Evolutionary conservation across 169 alveolate genomes (phyloP).

Genomic region (Cryptosporidium ubiquitum): DNA sequence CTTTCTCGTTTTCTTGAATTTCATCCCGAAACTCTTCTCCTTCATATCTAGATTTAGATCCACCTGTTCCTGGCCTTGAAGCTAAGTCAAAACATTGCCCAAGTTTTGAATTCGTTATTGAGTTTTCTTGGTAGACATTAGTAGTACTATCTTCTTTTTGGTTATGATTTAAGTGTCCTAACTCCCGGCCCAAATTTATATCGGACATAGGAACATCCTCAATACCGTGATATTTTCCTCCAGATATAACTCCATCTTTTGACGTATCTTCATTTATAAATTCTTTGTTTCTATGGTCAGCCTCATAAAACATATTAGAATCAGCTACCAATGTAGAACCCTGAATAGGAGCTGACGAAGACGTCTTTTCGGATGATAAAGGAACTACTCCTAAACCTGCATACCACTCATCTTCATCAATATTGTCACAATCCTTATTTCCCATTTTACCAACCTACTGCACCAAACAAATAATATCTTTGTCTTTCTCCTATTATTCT

Average conservation of each 20-base stretch:
- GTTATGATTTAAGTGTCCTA: neutral
- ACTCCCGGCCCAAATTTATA: neutral
- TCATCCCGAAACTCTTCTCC: neutral
- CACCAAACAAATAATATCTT: neutral
- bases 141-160: neutral
- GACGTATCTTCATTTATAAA: neutral
- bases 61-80: neutral
- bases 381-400: conserved; percentile 75
- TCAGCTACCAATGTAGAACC: neutral
- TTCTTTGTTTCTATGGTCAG: neutral
- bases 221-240: neutral
- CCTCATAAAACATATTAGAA: neutral
- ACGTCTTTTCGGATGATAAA: conserved; percentile 9
- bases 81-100: neutral
- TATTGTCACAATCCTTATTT: conserved; percentile 46
- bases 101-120: neutral
- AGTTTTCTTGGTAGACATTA: neutral
- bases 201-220: neutral
- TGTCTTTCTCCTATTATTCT: neutral
- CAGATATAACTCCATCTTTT: neutral
- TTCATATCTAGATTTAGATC: neutral
- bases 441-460: conserved; percentile 9
- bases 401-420: conserved; percentile 74
- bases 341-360: neutral
- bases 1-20: neutral